A percentile compares a stretch with the other conserved stretches of the same genome.
Evolutionary conservation across 495 filamentous ascomycete genomes (phyloP).

Genomic region (Lasiosphaeria hispida): DNA sequence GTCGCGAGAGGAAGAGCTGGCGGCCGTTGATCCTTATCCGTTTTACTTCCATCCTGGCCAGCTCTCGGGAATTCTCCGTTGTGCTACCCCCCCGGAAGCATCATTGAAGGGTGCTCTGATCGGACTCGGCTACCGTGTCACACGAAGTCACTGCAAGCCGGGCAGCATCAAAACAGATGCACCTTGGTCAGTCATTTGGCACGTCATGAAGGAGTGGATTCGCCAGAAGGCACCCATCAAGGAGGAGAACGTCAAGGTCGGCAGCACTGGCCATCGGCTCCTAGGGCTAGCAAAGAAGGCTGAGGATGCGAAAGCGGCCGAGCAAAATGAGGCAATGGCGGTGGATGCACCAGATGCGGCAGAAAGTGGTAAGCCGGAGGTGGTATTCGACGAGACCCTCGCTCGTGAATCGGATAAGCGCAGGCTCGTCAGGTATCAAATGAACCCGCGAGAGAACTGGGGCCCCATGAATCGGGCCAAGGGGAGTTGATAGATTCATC

Average conservation of each 20-base stretch:
- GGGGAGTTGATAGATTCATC: conserved; percentile 28
- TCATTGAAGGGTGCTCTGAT: conserved; percentile 76
- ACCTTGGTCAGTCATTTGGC: conserved; percentile 84
- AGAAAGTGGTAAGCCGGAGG: conserved; percentile 43
- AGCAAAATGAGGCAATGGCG: conserved; percentile 23
- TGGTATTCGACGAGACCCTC: conserved; percentile 80
- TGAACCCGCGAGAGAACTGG: conserved; percentile 88
- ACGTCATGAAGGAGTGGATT: conserved; percentile 89
- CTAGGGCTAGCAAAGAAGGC: conserved; percentile 34
- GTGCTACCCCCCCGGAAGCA: conserved; percentile 67
- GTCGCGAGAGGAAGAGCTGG: conserved; percentile 50
- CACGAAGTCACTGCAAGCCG: conserved; percentile 79
- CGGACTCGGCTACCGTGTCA: conserved; percentile 74
- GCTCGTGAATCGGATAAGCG: conserved; percentile 63
- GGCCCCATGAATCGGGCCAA: conserved; percentile 82
- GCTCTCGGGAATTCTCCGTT: conserved; percentile 72
- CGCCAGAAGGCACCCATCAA: conserved; percentile 74
- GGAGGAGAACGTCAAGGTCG: conserved; percentile 61
- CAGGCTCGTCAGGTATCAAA: conserved; percentile 77
- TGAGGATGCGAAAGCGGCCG: conserved; percentile 7
- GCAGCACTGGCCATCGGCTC: conserved; percentile 67
- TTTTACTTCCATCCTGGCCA: conserved; percentile 81
- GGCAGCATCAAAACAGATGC: conserved; percentile 92
- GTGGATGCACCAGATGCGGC: conserved; percentile 17
- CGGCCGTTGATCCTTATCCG: conserved; percentile 64